Evolutionary conservation across 805 yeast genomes (phyloP), one percentile per base, ranked within the genome.

Genomic region (Yarrowia osloensis): DNA sequence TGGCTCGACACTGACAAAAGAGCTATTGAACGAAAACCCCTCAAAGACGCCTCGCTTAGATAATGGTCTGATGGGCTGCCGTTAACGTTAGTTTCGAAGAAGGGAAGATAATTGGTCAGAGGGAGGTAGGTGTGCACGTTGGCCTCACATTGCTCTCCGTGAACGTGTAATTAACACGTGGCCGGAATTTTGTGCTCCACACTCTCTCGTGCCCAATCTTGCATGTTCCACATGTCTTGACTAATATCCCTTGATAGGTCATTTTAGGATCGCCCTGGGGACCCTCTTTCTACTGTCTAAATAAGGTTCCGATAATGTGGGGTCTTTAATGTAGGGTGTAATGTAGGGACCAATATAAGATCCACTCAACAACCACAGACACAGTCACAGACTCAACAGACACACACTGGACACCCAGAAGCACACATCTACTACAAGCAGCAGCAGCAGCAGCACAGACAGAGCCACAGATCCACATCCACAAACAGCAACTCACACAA

Each of bases 251-350:
- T n/a, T n/a, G n/a, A n/a, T n/a, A n/a, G n/a, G n/a, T n/a, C n/a
- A n/a, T n/a, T n/a, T n/a, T n/a, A n/a, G n/a, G n/a, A n/a, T n/a
- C n/a, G n/a, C n/a, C n/a, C n/a, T n/a, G n/a, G 17, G 17, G 17
- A 1, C 35, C 12, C 40, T 35, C 17, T 35, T 35, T 35, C 3
- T 8, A 19, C 21, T 4, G 7, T 12, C 22, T 4, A 54, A 54
- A 22, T 54, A 55, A 55, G 17, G 19, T 55, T 55, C 28, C 63
- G 63, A 55, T 55, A 55, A 55, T 55, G 63, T 55, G 63, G 63
- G 63, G 63, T 39, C 37, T 26, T n/a, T 6, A 12, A 44, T 15
- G 49, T 44, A 44, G 26, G 26, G 12, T 7, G 24, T n/a, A 17
- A 26, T 49, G 54, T 49, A 49, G 28, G 40, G 57, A n/a, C 40